Base-by-base conservation (phyloP, 352 stramenopile genomes). In the Hyaloperonospora arabidopsidis region DNA sequence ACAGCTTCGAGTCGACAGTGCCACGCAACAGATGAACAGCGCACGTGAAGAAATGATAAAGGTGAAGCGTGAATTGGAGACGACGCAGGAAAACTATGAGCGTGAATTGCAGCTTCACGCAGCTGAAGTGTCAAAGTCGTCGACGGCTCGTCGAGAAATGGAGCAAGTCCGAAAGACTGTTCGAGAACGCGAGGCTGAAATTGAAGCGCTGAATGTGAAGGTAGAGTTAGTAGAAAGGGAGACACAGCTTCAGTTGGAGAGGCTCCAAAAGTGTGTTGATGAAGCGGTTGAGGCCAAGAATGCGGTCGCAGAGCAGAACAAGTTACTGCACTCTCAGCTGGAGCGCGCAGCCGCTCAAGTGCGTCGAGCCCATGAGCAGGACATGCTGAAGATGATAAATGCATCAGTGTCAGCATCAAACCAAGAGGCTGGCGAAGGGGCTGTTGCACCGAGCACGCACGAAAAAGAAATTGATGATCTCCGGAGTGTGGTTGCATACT, bases 101-200 rank as follows among this genome's bases (percentile, higher is more conserved):
- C 79, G 84, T 10, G 85, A 95, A 52, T 54, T 95, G 19, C 79
- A 92, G 53, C 59, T 90, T 36, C 85, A 93, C 39, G 76, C 84
- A 0, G 61, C 68, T 2, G 74, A 89, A 54, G 76, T 87, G 6
- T 59, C 72, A 13, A 83, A 79, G 53, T 66, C 76, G 13, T 71
- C 76, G 1, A 59, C 70, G 10, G 68, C 67, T 40, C 71, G 77
- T 17, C 76, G 78, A 36, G 61, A 76, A 35, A 63, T 88, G 45
- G 74, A 88, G 45, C 67, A 78, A 18, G 55, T 76, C 22, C 65
- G 70, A 43, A 72, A 68, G 32, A 54, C 61, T 49, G 61, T 70
- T 13, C 67, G 67, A 12, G 67, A 73, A 43, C 53, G 75, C 1
- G 56, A 80, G 17, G 52, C 55, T 2, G 57, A 73, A 21, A 65